Base-by-base conservation (phyloP, 345 rosid species). In the Atalantia buxifolia region DNA sequence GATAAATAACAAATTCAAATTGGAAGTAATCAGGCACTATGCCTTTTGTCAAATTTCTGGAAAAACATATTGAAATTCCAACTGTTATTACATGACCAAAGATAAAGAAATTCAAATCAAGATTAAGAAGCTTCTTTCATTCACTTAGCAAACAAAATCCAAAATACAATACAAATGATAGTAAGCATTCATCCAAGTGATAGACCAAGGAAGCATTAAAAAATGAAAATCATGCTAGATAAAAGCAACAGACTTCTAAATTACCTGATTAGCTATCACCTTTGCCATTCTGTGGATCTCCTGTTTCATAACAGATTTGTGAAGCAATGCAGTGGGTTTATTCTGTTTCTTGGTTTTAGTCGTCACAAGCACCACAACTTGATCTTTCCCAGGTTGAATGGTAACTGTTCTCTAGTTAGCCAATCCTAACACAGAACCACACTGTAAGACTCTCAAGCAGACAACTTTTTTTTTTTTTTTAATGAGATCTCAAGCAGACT, bases 331-430 rank as follows among this genome's bases (percentile, higher is more conserved):
- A 19, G 90, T 59, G 1, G 90, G 90, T 27, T 88, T 88, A 83
- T 84, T 86, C 74, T 89, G 90, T 72, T 85, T 89, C 92, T 88
- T 95, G 75, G 94, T 90, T 92, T 92, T 95, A 24, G 89, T 80
- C 5, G 97, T 93, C 19, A 92, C 92, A 8, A 95, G 88, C 68
- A 92, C 83, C 69, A 93, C 89, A 50, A 84, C 82, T 71, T 81
- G 88, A 21, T 93, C 99, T 83, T 90, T 86, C 19, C 79, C 96
- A 24, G 84, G 60, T 87, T 88, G 97, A 82, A 95, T 87, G 13
- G 90, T 86, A n/a, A 93, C 93, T 0, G 99, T 92, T 79, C 91
- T 92, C 72, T 81, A 85, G 88, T 93, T 95, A 27, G 98, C 93
- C 90, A 95, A 83, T 9, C 75, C 64, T 38, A 55, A 48, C 33